phyloP scores from a whole-genome alignment of 164 flowering plant genomes.

The Taxillus chinensis region DNA sequence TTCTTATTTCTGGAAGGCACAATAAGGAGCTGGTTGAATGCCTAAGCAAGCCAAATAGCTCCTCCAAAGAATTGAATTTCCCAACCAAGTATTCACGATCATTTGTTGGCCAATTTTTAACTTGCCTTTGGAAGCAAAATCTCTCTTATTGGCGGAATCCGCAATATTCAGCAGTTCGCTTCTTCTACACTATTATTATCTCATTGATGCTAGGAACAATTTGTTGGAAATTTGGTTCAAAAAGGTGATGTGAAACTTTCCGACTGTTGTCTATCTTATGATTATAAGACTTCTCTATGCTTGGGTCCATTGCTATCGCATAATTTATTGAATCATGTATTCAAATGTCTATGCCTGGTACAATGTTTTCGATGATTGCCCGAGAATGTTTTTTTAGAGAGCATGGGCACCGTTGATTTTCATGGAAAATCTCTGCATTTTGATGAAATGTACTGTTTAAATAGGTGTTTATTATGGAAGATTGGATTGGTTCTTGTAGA shows the following conservation, averaged over 20 bases:
- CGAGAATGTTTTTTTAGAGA: no score
- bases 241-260: slow-evolving; percentile 36
- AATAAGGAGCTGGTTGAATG: slow-evolving; percentile 68
- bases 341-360: no score
- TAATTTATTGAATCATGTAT: no score
- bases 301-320: no score
- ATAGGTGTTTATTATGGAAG: no score
- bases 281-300: no score
- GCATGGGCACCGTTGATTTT: no score
- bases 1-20: slow-evolving; percentile 35
- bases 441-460: no score
- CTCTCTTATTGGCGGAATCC: slow-evolving; percentile 96
- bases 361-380: no score
- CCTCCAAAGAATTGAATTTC: slow-evolving; percentile 60
- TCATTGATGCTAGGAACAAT: slow-evolving; percentile 94
- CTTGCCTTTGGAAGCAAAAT: slow-evolving; percentile 95
- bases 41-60: slow-evolving; percentile 52
- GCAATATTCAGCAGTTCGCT: slow-evolving; percentile 90
- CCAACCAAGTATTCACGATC: slow-evolving; percentile 72
- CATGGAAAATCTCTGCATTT: no score
- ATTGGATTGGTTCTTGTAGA: no score
- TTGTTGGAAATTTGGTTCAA: slow-evolving; percentile 89
- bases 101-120: slow-evolving; percentile 55
- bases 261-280: no score
- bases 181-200: slow-evolving; percentile 86